Evolutionary conservation across 208 protist species (phyloP).

Genomic region (Phytomonas francai): DNA sequence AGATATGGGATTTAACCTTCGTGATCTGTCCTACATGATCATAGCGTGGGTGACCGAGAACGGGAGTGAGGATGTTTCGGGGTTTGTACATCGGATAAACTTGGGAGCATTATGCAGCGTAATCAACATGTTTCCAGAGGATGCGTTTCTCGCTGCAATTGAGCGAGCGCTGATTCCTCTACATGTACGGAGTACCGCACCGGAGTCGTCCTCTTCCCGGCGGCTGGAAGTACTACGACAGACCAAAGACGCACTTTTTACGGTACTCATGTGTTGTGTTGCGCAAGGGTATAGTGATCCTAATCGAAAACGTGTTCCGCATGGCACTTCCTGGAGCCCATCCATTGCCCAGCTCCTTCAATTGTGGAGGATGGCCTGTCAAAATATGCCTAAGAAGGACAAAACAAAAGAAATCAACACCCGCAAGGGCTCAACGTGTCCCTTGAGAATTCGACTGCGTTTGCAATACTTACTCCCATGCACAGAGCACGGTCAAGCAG

Average conservation of each 20-base stretch:
- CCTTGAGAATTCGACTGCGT: background rate
- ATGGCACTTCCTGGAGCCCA: background rate
- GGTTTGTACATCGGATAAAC: conserved; percentile 19
- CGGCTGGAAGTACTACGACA: background rate
- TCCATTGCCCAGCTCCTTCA: background rate
- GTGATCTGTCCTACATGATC: conserved; percentile 24
- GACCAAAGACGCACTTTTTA: background rate
- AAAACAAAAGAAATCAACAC: background rate
- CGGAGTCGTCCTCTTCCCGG: background rate
- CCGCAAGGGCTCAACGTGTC: background rate
- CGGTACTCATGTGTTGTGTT: background rate
- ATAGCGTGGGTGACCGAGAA: conserved; percentile 28
- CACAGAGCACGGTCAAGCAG: background rate
- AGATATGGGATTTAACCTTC: conserved; percentile 21
- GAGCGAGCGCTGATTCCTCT: conserved; percentile 23
- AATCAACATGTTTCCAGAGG: conserved; percentile 33
- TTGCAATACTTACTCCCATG: background rate
- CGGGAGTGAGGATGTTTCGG: conserved; percentile 9
- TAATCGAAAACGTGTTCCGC: background rate
- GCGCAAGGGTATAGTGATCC: background rate
- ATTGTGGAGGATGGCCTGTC: background rate
- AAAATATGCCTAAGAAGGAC: background rate
- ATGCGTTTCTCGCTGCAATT: conserved; percentile 33
- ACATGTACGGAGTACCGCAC: background rate
- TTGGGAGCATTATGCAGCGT: conserved; percentile 24